Base-by-base conservation (phyloP, 768 basidiomycete species). In the Amanita jacksonii region DNA sequence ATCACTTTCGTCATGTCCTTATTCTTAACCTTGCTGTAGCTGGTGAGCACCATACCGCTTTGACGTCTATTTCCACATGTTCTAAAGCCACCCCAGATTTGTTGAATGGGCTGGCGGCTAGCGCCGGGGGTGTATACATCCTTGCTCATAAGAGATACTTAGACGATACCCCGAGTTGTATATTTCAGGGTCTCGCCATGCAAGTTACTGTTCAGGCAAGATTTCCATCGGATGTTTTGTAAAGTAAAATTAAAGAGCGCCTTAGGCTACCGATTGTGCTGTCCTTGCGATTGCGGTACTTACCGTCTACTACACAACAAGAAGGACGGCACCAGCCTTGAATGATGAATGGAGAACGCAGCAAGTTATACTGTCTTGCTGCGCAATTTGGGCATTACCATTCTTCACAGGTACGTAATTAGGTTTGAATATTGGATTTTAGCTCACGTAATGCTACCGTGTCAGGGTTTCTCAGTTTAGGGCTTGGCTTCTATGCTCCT, bases 1-100 rank as follows among this genome's bases (percentile, higher is more conserved):
- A 35, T 8, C 51, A 52, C 28, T 52, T 52, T 23, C 45, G 51
- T 13, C 51, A 52, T 33, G 38, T 48, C 18, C 33, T 52, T 8
- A 52, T 52, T 24, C 19, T 52, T 10, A 52, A 52, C 25, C 43
- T 52, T 7, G 49, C 43, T 0, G 33, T 46, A 5, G 40, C 51
- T 35, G 49, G 51, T 52, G 20, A 25, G 44, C 40, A 18, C 15
- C 4, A 13, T 23, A 20, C 30, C 22, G 9, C 27, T 6, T 16
- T 23, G 1, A 9, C 18, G 18, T 15, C 19, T 3, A 13, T 24
- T 7, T 16, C 28, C 24, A 20, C n/a, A 10, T 15, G 20, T 23
- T 45, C 1, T 3, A 15, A 19, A 5, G 5, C 6, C 24, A 20
- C 38, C n/a, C n/a, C n/a, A 52, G 51, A 50, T 24, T 50, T 47